Percentiles rank a stretch among this genome's conserved stretches.
Evolutionary conservation across 495 filamentous ascomycete genomes (phyloP).

Genomic region (Chaetomium tenue): DNA sequence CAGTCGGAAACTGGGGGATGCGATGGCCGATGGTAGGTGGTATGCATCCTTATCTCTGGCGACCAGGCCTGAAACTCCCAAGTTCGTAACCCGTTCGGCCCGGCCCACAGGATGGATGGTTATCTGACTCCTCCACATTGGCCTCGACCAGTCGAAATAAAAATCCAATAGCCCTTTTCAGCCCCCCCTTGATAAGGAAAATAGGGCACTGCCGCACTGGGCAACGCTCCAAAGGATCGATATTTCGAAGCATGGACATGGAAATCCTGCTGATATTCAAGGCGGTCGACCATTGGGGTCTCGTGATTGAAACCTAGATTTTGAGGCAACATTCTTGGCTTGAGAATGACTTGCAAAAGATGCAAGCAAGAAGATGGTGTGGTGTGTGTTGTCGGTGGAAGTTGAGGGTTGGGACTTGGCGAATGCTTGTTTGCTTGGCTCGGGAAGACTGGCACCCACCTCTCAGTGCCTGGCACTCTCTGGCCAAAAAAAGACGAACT

Average conservation of each 20-base stretch:
- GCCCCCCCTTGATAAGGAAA: too few species aligned
- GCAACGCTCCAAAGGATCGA: background rate
- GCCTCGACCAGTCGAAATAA: background rate
- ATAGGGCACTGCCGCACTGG: background rate
- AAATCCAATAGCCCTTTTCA: too few species aligned
- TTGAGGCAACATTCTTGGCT: too few species aligned
- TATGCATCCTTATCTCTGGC: conserved; percentile 3
- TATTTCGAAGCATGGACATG: too few species aligned
- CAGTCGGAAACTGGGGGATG: background rate
- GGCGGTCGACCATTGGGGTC: background rate
- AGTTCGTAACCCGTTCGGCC: too few species aligned
- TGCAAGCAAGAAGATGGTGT: background rate
- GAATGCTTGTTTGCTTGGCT: too few species aligned
- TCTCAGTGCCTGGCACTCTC: too few species aligned
- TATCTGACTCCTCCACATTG: background rate
- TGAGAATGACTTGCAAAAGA: background rate
- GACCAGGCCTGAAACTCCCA: too few species aligned
- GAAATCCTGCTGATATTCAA: background rate
- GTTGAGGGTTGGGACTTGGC: background rate
- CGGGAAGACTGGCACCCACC: too few species aligned
- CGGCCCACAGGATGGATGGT: conserved; percentile 4
- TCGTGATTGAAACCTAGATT: too few species aligned
- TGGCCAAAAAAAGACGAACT: too few species aligned
- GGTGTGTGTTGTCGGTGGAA: background rate
- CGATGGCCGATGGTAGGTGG: background rate